Evolutionary conservation across 768 basidiomycete genomes (phyloP), one percentile per base, ranked within the genome.

Genomic region (Trametes punicea): DNA sequence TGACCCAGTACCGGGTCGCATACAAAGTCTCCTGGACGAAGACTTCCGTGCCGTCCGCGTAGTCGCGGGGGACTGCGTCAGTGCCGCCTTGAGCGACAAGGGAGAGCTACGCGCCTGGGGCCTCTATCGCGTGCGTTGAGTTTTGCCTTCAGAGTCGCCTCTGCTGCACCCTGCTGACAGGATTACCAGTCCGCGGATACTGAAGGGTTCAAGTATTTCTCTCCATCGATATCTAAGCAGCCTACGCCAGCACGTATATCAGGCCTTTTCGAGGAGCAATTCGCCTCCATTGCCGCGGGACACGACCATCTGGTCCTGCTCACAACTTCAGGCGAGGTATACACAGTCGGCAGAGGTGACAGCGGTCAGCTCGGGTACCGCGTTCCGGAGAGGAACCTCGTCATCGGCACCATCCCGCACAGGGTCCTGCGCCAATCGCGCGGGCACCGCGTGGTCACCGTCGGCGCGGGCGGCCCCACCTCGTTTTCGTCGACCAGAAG

Each of bases 101-200:
- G 78, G 78, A 13, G 67, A 73, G 31, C 25, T 78, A 16, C 63
- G 71, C 36, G 71, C 67, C n/a, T 80, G 78, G 78, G 78, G 78
- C 13, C 64, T 65, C 23, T 78, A 77, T 69, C 62, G 74, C 31
- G 78, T 78, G 40, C 4, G 61, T 50, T 21, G 15, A 21, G 15
- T 11, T 7, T 2, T 51, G 23, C n/a, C 15, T 15, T 6, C 9
- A 38, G 21, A 31, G 2, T 41, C 15, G 16, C 3, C 21, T 26
- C 5, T n/a, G 11, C 18, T 15, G 15, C 25, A 20, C 4, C 21
- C 18, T 20, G 15, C n/a, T 20, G 18, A 21, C 40, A 5, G n/a
- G 40, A 3, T 16, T 15, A 25, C 11, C 25, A 44, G 42, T 44
- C 42, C 21, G 25, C 42, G 38, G 29, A 23, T 8, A 4, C 36